Evolutionary conservation across 805 yeast genomes (phyloP).

Genomic region (Hanseniaspora jakobsenii): DNA sequence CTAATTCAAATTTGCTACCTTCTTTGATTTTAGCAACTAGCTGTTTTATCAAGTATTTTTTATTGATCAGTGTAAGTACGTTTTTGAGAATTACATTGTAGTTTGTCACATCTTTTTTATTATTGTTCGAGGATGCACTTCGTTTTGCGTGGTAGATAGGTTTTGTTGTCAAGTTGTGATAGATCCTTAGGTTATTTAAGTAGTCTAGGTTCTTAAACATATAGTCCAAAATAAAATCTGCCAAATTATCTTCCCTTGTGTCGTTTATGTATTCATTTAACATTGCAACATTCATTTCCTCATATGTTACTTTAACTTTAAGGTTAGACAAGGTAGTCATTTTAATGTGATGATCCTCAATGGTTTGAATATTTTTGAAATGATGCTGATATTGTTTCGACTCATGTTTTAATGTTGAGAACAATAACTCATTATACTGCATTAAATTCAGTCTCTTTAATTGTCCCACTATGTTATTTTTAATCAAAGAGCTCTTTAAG

Average conservation of each 20-base stretch:
- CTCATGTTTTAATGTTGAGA: constrained; percentile 11
- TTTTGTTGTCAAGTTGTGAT: background rate
- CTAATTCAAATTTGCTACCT: background rate
- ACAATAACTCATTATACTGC: constrained; percentile 9
- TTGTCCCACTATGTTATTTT: constrained; percentile 4
- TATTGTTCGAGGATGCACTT: too few species aligned
- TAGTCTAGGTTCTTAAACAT: constrained; percentile 1
- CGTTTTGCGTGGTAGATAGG: constrained; percentile 11
- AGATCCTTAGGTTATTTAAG: constrained; percentile 5
- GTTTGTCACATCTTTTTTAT: background rate
- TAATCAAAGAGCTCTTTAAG: background rate
- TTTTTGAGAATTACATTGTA: constrained; percentile 1
- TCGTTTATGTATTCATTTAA: background rate
- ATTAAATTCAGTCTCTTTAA: constrained; percentile 7
- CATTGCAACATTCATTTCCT: background rate
- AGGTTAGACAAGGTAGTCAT: background rate
- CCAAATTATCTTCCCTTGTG: background rate
- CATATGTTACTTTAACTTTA: background rate
- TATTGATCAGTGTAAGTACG: constrained; percentile 3
- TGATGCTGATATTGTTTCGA: background rate
- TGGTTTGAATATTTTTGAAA: background rate
- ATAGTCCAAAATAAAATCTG: background rate
- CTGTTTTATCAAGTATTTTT: background rate
- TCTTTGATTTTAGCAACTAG: background rate
- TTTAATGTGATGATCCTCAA: constrained; percentile 2